These are phyloP conservation scores for Trichoderma guizhouense DNA, from an alignment of 2,329 filamentous ascomycete species.

Conservation along the genomic window DNA sequence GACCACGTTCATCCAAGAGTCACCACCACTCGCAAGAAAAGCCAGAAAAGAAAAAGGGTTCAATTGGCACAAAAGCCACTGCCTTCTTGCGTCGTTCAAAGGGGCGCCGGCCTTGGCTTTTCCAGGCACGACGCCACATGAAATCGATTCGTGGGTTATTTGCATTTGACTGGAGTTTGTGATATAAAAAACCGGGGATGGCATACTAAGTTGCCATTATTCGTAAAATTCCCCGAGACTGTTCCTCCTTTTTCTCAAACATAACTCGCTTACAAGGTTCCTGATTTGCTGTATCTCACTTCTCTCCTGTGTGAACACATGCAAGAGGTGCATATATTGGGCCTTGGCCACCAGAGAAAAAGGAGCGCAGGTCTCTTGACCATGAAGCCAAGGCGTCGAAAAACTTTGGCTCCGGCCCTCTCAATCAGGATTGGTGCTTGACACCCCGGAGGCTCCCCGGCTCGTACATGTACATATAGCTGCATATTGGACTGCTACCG, in stretches of 20 bases:
- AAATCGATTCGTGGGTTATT: neutral
- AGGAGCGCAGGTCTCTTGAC: neutral
- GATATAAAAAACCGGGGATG: neutral
- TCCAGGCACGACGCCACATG: constrained; percentile 7
- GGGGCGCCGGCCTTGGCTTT: neutral
- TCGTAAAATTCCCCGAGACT: neutral
- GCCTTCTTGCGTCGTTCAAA: neutral
- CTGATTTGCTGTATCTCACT: neutral
- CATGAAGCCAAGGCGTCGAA: neutral
- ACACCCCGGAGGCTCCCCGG: neutral
- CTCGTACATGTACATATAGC: neutral
- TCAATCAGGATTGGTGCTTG: neutral
- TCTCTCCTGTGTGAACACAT: neutral
- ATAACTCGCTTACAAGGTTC: neutral
- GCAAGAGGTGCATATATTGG: neutral
- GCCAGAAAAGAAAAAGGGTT: neutral
- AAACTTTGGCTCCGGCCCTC: neutral
- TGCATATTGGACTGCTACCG: neutral
- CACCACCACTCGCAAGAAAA: neutral
- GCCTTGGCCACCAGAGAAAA: neutral
- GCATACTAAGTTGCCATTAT: neutral
- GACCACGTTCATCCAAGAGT: neutral
- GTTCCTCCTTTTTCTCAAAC: neutral
- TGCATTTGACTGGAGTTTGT: neutral
- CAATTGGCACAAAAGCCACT: neutral